Conservation (phyloP, 2,329 filamentous ascomycete species). For the Sporothrix curviconia region DNA sequence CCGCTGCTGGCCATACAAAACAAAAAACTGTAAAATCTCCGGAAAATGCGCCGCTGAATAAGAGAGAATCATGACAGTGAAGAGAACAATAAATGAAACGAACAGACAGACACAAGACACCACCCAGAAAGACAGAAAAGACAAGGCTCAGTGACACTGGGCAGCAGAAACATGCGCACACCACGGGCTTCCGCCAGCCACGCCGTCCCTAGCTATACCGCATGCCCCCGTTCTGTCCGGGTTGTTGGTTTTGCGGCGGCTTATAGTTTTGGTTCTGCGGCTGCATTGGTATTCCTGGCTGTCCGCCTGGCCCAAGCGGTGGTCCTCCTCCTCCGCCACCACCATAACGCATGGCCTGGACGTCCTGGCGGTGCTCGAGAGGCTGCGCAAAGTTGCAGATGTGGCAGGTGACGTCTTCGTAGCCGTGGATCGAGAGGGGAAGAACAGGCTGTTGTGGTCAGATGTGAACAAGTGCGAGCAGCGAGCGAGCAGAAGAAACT, state of each 20-base stretch:
- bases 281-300: conserved; percentile 27
- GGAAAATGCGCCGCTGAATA: too few species aligned
- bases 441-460: conserved; percentile 58
- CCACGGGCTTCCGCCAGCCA: background rate
- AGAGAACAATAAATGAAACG: background rate
- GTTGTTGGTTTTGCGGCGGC: conserved; percentile 7
- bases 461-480: background rate
- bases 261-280: conserved; percentile 20
- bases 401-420: conserved; percentile 64
- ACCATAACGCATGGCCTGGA: conserved; percentile 41
- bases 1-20: too few species aligned
- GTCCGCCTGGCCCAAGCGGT: conserved; percentile 25
- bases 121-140: background rate
- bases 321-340: conserved; percentile 24
- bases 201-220: conserved; percentile 22
- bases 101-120: background rate
- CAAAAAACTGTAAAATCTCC: too few species aligned
- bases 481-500: conserved; percentile 24
- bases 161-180: background rate
- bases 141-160: background rate
- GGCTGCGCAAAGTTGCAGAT: conserved; percentile 73
- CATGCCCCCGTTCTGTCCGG: conserved; percentile 23
- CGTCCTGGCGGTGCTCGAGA: conserved; percentile 50
- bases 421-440: conserved; percentile 61
- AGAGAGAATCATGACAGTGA: conserved; percentile 1